phyloP scores from a whole-genome alignment of 129 eudicot genomes.

The Logfia minima region DNA sequence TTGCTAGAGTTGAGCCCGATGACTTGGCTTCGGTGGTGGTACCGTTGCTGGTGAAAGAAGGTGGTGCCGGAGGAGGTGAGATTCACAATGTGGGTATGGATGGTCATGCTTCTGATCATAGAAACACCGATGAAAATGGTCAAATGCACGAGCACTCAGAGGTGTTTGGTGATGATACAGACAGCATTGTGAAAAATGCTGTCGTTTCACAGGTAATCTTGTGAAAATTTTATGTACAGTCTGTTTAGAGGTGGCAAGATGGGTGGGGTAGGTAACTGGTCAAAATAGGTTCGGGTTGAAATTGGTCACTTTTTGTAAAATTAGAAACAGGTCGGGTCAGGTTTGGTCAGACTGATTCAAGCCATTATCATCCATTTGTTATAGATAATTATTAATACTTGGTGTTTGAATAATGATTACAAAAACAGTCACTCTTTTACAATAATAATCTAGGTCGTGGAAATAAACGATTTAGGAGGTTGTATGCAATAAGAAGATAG shows the following conservation, averaged over 20 bases:
- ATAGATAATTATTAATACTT: neutral
- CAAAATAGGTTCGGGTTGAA: neutral
- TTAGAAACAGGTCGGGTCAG: neutral
- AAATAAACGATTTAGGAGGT: neutral
- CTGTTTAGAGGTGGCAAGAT: neutral
- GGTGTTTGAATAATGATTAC: neutral
- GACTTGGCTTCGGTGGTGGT: conserved; percentile 45
- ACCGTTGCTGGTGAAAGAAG: conserved; percentile 39
- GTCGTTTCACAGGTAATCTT: conserved; percentile 74
- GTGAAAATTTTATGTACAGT: neutral
- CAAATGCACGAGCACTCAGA: conserved; percentile 33
- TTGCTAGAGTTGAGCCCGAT: conserved; percentile 28
- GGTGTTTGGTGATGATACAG: conserved; percentile 46
- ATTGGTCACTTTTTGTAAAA: neutral
- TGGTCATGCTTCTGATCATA: conserved; percentile 61
- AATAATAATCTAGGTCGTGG: neutral
- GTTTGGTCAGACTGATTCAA: neutral
- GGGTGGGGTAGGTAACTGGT: neutral
- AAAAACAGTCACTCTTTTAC: neutral
- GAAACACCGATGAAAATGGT: conserved; percentile 52
- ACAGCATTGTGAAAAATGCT: conserved; percentile 50
- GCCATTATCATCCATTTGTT: neutral
- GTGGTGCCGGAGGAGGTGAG: conserved; percentile 53
- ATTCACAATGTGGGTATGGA: conserved; percentile 65
- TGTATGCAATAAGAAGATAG: neutral